Conservation (phyloP, 371 early-diverging fungal species). For the Apophysomyces sp. region DNA sequence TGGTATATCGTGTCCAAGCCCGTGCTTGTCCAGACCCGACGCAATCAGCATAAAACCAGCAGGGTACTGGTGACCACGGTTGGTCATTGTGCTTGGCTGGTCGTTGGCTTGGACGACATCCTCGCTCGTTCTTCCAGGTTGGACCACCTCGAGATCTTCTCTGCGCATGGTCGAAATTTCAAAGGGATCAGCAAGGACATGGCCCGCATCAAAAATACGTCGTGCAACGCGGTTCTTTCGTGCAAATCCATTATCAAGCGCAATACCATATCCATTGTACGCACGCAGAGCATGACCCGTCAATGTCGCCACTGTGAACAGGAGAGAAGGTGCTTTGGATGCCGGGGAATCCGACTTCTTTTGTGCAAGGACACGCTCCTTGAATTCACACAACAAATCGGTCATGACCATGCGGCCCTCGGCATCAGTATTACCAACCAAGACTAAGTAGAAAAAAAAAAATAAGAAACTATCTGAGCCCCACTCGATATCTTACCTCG, state of each 20-base stretch:
- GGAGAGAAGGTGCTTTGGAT: conserved; percentile 47
- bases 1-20: conserved; percentile 61
- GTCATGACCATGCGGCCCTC: conserved; percentile 93
- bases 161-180: conserved; percentile 83
- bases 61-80: conserved; percentile 88
- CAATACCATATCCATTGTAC: conserved; percentile 75
- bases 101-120: conserved; percentile 84
- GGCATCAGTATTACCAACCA: conserved; percentile 88
- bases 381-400: conserved; percentile 77
- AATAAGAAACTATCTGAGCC: too few species aligned
- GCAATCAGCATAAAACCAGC: conserved; percentile 84
- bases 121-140: conserved; percentile 66
- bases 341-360: conserved; percentile 38
- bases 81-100: conserved; percentile 68
- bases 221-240: conserved; percentile 58
- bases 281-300: conserved; percentile 87
- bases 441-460: conserved; percentile 44
- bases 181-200: conserved; percentile 78
- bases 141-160: conserved; percentile 74
- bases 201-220: conserved; percentile 70
- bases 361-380: conserved; percentile 67
- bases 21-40: conserved; percentile 75
- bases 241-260: conserved; percentile 83
- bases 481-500: too few species aligned
- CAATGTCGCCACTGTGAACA: conserved; percentile 87